Evolutionary conservation across 1,284 basidiomycete species (phyloP).

Genomic region (Ustilago nuda): DNA sequence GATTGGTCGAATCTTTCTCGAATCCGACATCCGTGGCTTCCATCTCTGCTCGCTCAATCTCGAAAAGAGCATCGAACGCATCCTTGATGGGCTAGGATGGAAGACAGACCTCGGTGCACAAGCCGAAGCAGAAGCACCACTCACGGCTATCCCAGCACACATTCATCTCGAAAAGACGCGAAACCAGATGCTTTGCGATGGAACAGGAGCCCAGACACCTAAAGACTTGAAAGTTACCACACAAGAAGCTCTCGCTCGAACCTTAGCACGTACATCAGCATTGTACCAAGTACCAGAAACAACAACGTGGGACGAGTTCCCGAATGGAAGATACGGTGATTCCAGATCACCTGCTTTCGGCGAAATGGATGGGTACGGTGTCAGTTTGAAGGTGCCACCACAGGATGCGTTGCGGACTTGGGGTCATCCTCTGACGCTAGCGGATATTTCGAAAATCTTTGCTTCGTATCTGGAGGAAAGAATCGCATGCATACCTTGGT

Average conservation of each 20-base stretch:
- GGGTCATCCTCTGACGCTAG: slow-evolving; percentile 79
- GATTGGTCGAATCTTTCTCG: slow-evolving; percentile 75
- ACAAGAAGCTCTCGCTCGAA: slow-evolving; percentile 42
- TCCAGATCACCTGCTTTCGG: slow-evolving; percentile 67
- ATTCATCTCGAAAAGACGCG: slow-evolving; percentile 38
- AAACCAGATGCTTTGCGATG: slow-evolving; percentile 51
- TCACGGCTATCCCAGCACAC: slow-evolving; percentile 25
- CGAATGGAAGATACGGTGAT: slow-evolving; percentile 68
- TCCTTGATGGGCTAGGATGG: slow-evolving; percentile 73
- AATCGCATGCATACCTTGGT: slow-evolving; percentile 86
- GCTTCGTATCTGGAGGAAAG: slow-evolving; percentile 79
- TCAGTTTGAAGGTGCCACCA: slow-evolving; percentile 70
- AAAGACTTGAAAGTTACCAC: slow-evolving; percentile 45
- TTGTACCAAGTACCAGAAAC: slow-evolving; percentile 50
- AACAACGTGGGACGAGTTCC: slow-evolving; percentile 67
- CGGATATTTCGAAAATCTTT: slow-evolving; percentile 84
- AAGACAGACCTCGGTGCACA: slow-evolving; percentile 30
- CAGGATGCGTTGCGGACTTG: slow-evolving; percentile 80
- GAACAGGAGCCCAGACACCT: slow-evolving; percentile 48
- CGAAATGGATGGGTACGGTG: slow-evolving; percentile 68
- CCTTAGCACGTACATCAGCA: slow-evolving; percentile 42
- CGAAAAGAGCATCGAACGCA: slow-evolving; percentile 92
- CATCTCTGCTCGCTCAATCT: slow-evolving; percentile 98
- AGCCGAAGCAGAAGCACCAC: slow-evolving; percentile 14
- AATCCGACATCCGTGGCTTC: slow-evolving; percentile 80